These are phyloP conservation scores for Pyronema domesticum DNA, from an alignment of 495 filamentous ascomycete species.

Conservation along the genomic window DNA sequence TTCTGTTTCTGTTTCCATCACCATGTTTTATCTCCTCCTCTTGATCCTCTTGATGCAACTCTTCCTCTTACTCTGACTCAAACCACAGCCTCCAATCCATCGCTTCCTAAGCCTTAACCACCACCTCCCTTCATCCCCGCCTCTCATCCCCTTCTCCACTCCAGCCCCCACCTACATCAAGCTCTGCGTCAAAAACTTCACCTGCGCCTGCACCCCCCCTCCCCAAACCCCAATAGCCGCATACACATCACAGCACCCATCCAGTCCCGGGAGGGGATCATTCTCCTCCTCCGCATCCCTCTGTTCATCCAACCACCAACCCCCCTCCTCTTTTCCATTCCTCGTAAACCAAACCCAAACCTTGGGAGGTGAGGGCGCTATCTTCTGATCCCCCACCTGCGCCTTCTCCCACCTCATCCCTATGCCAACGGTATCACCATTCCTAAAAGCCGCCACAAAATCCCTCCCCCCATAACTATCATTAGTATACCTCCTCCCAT, in stretches of 20 bases:
- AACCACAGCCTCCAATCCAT: no score
- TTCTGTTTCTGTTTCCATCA: no score
- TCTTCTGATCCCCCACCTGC: conserved; percentile 1
- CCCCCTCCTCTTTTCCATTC: conserved; percentile 42
- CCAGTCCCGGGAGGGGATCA: conserved; percentile 48
- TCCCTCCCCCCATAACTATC: conserved; percentile 65
- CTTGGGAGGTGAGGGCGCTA: background rate
- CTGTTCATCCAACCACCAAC: conserved; percentile 79
- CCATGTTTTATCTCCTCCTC: no score
- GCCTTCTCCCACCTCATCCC: conserved; percentile 3
- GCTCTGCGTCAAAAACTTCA: conserved; percentile 12
- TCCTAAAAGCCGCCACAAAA: conserved; percentile 41
- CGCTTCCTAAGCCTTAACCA: no score
- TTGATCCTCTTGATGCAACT: no score
- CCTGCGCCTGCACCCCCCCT: conserved; percentile 33
- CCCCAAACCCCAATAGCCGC: conserved; percentile 64
- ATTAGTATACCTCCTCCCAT: conserved; percentile 74
- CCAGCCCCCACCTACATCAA: no score
- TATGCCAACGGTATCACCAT: conserved; percentile 41
- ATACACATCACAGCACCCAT: conserved; percentile 65
- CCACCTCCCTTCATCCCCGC: no score
- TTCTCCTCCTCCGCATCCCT: conserved; percentile 46
- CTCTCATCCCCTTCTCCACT: no score
- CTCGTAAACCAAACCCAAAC: conserved; percentile 59
- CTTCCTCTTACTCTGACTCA: no score